Evolutionary conservation across 805 yeast species (phyloP), one percentile per base, ranked within the genome.

Genomic region (Maudiozyma turicensis): DNA sequence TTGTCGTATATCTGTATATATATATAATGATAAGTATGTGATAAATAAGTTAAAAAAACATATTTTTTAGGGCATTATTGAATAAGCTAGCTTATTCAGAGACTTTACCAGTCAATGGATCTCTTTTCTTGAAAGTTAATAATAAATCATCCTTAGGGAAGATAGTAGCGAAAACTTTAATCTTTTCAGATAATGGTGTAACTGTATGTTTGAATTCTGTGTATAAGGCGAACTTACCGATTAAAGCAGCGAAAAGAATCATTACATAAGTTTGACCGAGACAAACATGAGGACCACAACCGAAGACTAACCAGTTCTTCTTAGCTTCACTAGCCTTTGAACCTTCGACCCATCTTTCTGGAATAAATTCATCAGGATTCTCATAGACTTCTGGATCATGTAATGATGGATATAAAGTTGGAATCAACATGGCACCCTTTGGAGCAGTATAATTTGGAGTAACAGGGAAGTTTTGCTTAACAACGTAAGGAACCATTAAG

Each of bases 381-480:
- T 87, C 93, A 65, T 90, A 93, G 46, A 86, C 95, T 70, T 91
- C 97, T 29, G 97, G 96, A 66, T 93, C 99, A 65, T 93, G 99
- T 64, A 93, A 77, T 8, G 97, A 86, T 28, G 99, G 98, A 68
- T 91, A 95, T 56, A 88, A 70, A 6, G 97, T 87, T 52, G 99
- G 99, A 58, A 93, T 88, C 58, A 93, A 76, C 99, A 93, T 93
- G 30, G 97, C 76, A 43, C 98, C 98, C 72, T 89, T 90, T 65
- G 99, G 99, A 46, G 89, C 96, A 30, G 91, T 81, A 71, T 93
- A 93, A 50, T 74, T 77, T 13, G 84, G 83, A 39, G 87, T 77
- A 47, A 93, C 81, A 40, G 95, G 95, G 76, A 86, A 93, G 11
- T 77, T 71, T 66, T 88, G 76, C 75, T 93, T 93, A 48, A 78